Conservation (phyloP, 352 stramenopile species). For the Phytophthora multivora region DNA sequence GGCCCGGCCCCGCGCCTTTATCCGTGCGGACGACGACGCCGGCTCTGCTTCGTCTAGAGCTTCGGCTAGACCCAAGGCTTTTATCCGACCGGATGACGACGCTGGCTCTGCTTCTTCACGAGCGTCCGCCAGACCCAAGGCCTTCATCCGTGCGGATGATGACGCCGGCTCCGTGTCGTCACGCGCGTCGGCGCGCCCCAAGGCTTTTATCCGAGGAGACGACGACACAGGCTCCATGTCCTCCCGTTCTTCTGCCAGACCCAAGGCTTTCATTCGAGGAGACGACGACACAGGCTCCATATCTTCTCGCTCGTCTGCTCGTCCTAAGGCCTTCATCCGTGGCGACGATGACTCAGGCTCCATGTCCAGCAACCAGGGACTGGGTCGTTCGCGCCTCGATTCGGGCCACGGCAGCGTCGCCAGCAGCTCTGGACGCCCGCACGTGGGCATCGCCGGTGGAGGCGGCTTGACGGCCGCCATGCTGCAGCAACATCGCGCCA, state of each 20-base stretch:
- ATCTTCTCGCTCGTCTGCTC: constrained; percentile 27
- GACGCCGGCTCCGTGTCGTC: constrained; percentile 32
- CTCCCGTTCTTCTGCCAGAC: constrained; percentile 25
- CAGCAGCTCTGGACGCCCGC: constrained; percentile 24
- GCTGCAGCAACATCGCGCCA: constrained; percentile 39
- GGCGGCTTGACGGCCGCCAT: constrained; percentile 45
- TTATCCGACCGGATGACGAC: constrained; percentile 34
- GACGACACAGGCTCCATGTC: constrained; percentile 39
- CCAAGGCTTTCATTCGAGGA: constrained; percentile 32
- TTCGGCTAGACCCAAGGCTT: constrained; percentile 29
- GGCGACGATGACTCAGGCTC: constrained; percentile 30
- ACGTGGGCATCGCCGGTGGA: constrained; percentile 38
- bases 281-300: constrained; percentile 40
- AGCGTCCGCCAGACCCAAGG: constrained; percentile 30
- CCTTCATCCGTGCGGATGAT: constrained; percentile 38
- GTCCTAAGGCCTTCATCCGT: constrained; percentile 31
- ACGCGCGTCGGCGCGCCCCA: constrained; percentile 25
- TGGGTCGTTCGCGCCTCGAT: constrained; percentile 20
- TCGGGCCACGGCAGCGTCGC: constrained; percentile 23
- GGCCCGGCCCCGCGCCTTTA: constrained; percentile 20
- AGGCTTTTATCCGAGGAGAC: constrained; percentile 36
- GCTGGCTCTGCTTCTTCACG: constrained; percentile 25
- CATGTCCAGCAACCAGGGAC: constrained; percentile 36
- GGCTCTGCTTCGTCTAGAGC: constrained; percentile 26
- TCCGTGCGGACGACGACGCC: constrained; percentile 22